These are phyloP conservation scores for Lotmaria passim DNA, from an alignment of 208 protist genomes.

Conservation along the genomic window DNA sequence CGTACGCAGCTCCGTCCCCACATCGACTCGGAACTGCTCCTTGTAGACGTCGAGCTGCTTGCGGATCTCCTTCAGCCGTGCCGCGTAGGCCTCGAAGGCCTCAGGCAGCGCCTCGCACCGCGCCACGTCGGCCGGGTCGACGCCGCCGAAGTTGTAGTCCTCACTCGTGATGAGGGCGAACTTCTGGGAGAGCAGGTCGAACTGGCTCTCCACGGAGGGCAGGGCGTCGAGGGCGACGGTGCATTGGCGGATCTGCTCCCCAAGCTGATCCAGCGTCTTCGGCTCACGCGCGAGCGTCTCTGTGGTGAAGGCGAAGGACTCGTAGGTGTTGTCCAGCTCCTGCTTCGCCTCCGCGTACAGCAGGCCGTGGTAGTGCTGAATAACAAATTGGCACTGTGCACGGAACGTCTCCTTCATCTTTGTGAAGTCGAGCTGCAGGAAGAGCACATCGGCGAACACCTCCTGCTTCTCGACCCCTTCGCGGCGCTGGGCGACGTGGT, in stretches of 20 bases:
- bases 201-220: conserved; percentile 83
- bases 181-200: conserved; percentile 94
- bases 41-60: conserved; percentile 94
- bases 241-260: conserved; percentile 89
- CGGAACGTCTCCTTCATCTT: conserved; percentile 97
- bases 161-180: conserved; percentile 94
- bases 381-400: conserved; percentile 95
- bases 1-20: conserved; percentile 90
- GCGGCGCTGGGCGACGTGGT: conserved; percentile 93
- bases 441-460: conserved; percentile 93
- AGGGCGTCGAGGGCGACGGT: conserved; percentile 78
- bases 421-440: conserved; percentile 96
- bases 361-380: conserved; percentile 95
- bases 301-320: conserved; percentile 83
- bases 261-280: conserved; percentile 94
- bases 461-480: conserved; percentile 96
- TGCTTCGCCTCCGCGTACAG: conserved; percentile 93
- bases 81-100: conserved; percentile 90
- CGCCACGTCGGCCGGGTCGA: conserved; percentile 80
- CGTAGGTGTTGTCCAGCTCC: conserved; percentile 93
- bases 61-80: conserved; percentile 77
- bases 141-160: conserved; percentile 79
- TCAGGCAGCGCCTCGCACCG: conserved; percentile 88
- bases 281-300: conserved; percentile 84
- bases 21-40: conserved; percentile 94